A percentile compares a stretch with the other conserved stretches of the same genome.
These are phyloP conservation scores for Panicum miliaceum DNA, from an alignment of 176 grass and related monocot species.

Conservation along the genomic window DNA sequence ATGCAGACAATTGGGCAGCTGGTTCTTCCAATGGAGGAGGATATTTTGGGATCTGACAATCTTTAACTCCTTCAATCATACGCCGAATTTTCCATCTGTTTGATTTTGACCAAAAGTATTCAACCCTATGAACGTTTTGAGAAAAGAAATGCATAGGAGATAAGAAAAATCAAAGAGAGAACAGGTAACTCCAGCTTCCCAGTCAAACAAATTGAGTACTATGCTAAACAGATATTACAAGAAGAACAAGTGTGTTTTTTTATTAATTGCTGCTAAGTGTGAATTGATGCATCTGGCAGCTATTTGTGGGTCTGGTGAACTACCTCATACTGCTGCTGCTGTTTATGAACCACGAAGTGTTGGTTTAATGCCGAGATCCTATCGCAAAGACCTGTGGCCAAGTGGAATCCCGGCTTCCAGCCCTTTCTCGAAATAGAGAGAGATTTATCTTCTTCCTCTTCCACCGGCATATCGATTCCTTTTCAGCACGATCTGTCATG, in stretches of 20 bases:
- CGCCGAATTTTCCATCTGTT: background rate
- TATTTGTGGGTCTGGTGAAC: background rate
- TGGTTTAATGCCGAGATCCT: too few relatives aligned
- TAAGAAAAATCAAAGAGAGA: background rate
- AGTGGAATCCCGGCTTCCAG: too few relatives aligned
- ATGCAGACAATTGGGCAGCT: background rate
- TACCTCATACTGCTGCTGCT: too few relatives aligned
- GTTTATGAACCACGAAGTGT: too few relatives aligned
- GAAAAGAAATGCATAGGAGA: background rate
- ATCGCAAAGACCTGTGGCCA: too few relatives aligned
- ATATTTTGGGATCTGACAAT: background rate
- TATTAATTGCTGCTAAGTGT: background rate
- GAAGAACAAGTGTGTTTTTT: background rate
- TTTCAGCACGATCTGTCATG: too few relatives aligned
- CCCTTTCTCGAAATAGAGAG: too few relatives aligned
- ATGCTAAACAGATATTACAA: background rate
- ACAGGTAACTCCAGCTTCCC: background rate
- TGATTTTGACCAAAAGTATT: background rate
- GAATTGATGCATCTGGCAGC: background rate
- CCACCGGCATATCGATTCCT: too few relatives aligned
- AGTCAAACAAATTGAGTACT: background rate
- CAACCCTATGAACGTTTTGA: background rate
- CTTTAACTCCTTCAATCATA: background rate
- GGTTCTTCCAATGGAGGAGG: background rate
- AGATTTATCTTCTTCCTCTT: too few relatives aligned